Evolutionary conservation across 306 rosid species (phyloP), one percentile per base, ranked within the genome.

Genomic region (Glycine tomentella): DNA sequence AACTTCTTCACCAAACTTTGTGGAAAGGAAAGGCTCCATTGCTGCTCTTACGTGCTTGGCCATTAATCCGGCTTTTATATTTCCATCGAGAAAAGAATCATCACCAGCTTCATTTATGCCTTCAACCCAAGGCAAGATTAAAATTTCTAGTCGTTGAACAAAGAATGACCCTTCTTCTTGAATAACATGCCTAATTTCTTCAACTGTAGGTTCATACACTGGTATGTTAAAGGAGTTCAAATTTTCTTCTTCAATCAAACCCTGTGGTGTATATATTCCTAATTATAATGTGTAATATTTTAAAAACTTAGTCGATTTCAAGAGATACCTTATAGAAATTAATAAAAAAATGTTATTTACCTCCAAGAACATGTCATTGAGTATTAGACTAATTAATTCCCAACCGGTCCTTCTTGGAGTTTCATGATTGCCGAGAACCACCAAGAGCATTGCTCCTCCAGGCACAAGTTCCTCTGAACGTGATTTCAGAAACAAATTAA

Each of bases 381-480:
- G 74, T 44, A 11, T 69, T 45, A 69, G 56, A 11, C 74, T 69
- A 69, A 69, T 20, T 20, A 45, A 0, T 69, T 69, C 74, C 53
- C 53, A 69, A 17, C 1, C 6, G 14, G 4, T 68, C 8, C 34
- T 69, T 69, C 56, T 69, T 1, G 36, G 86, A 12, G 46, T 63
- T 4, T 65, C 36, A 2, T 14, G 8, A n/a, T 83, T 81, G 4
- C 88, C 90, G 1, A 74, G 3, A 1, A 80, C 9, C 3, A 90
- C 77, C 3, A 88, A 81, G 12, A 87, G 78, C 90, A 88, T 81
- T 3, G 63, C 10, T 3, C 94, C 92, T 1, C 84, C 84, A 3
- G 15, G 31, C 5, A 88, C 84, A 20, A 90, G 52, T 70, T 88
- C 94, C 38, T 83, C 57, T 0, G 85, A 80, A 25, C 94, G 89